Percentiles rank a stretch among this genome's conserved stretches.
These are phyloP conservation scores for Aspergillus sp. DNA, from an alignment of 2,329 filamentous ascomycete genomes.

Conservation along the genomic window DNA sequence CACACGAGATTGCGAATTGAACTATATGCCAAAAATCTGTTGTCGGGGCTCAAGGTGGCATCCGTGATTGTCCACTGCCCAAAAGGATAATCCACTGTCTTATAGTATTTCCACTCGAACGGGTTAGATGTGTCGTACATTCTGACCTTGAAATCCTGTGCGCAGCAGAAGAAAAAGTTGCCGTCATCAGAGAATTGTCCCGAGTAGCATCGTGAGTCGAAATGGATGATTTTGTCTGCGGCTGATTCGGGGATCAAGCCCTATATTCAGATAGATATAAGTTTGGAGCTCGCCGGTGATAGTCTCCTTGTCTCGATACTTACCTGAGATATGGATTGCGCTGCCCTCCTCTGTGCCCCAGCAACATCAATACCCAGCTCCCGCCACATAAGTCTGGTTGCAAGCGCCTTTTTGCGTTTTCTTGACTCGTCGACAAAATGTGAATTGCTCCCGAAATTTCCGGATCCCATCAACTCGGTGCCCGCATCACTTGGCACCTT, in stretches of 20 bases:
- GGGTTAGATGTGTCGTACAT: slow-evolving; percentile 98
- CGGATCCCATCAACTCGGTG: slow-evolving; percentile 72
- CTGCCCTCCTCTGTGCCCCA: slow-evolving; percentile 55
- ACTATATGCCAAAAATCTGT: slow-evolving; percentile 85
- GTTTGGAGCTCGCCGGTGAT: no score
- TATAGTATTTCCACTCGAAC: slow-evolving; percentile 94
- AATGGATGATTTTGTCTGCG: slow-evolving; percentile 84
- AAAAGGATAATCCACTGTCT: slow-evolving; percentile 76
- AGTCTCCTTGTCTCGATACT: slow-evolving; percentile 7
- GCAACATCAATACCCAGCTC: slow-evolving; percentile 68
- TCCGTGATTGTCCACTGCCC: slow-evolving; percentile 97
- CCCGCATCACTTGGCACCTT: slow-evolving; percentile 78
- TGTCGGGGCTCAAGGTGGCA: slow-evolving; percentile 84
- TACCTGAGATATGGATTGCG: slow-evolving; percentile 66
- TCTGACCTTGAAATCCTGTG: slow-evolving; percentile 87
- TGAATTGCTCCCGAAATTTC: slow-evolving; percentile 71
- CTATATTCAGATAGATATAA: slow-evolving; percentile 34
- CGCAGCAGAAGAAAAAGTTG: slow-evolving; percentile 92
- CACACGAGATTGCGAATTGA: slow-evolving; percentile 82
- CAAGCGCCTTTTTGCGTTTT: slow-evolving; percentile 58
- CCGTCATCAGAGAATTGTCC: slow-evolving; percentile 96
- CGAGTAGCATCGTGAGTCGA: slow-evolving; percentile 81
- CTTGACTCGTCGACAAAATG: slow-evolving; percentile 44
- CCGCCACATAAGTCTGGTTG: slow-evolving; percentile 69
- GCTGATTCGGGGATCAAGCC: slow-evolving; percentile 70